Base-by-base conservation (phyloP, 139 green algal genomes). In the Zygnema cylindricum region DNA sequence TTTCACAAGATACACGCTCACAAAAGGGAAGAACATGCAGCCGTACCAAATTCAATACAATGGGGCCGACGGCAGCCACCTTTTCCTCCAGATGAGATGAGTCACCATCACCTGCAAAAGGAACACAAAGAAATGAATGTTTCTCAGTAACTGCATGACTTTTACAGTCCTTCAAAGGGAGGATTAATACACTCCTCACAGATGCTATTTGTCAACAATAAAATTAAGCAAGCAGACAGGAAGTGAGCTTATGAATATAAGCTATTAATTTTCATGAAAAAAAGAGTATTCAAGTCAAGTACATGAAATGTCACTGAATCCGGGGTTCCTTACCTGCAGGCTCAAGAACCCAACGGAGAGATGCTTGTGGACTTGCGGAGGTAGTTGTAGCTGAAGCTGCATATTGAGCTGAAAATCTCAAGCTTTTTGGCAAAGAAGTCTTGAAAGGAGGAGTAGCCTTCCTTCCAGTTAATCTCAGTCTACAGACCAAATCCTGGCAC, bases 1-100 rank as follows among this genome's bases (percentile, higher is more conserved):
- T 73, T 73, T 35, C 57, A 81, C 30, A 22, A 81, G 30, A 81
- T 81, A 42, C n/a, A n/a, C n/a, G n/a, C n/a, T n/a, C n/a, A n/a
- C n/a, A n/a, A n/a, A n/a, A n/a, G n/a, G n/a, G n/a, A n/a, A n/a
- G 30, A 73, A 30, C 57, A 30, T 73, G 57, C 71, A 79, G 43
- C 7, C 71, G 7, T 54, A 79, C 38, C 49, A 16, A 25, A 63
- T 7, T 63, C 7, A 63, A 7, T 16, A 25, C 49, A 16, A 63
- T 63, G 49, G 49, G 49, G 7, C 49, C 49, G 7, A 16, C 7
- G 7, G 49, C 49, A 63, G 49, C 49, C 49, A 63, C 49, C 49
- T 63, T 63, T 16, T 63, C 49, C 7, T 63, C 49, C 49, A 63
- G 16, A 63, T 63, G 49, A 25, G 49, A 7, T 7, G 7, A 63